A percentile compares a stretch with the other conserved stretches of the same genome.
These are phyloP conservation scores for Tulasnella sp. DNA, from an alignment of 768 basidiomycete genomes.

Conservation along the genomic window DNA sequence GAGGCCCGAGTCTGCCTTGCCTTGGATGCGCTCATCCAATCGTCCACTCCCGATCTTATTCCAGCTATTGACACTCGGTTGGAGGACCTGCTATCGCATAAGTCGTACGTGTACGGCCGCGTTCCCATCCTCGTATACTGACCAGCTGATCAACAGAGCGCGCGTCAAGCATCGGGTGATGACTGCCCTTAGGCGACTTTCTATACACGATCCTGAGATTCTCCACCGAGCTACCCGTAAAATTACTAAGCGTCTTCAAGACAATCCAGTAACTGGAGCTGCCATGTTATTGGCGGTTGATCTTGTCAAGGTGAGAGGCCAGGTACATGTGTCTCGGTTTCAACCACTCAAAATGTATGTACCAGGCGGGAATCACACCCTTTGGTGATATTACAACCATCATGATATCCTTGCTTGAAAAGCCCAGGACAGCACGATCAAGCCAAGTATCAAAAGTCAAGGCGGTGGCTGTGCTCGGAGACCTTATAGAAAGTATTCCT, in stretches of 20 bases:
- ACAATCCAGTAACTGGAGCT: not conserved
- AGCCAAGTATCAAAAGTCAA: not conserved
- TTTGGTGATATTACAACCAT: not conserved
- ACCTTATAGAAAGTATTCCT: constrained; percentile 21
- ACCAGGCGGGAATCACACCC: no score
- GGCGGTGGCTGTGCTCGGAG: not conserved
- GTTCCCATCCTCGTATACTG: not conserved
- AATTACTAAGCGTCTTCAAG: constrained; percentile 30
- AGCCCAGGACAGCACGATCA: not conserved
- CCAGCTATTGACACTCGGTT: constrained; percentile 65
- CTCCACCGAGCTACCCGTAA: constrained; percentile 35
- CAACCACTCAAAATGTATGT: no score
- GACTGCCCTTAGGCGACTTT: constrained; percentile 46
- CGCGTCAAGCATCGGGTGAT: constrained; percentile 54
- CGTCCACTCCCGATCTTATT: constrained; percentile 53
- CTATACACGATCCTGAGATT: constrained; percentile 34
- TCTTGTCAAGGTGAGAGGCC: constrained; percentile 2
- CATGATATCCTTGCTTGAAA: not conserved
- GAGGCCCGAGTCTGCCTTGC: constrained; percentile 57
- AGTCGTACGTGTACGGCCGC: constrained; percentile 48
- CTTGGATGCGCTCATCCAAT: constrained; percentile 53
- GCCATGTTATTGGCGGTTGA: constrained; percentile 4
- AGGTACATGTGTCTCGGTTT: no score
- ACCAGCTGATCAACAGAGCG: no score
- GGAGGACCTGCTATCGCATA: constrained; percentile 54